Evolutionary conservation across 2,329 filamentous ascomycete species (phyloP).

Genomic region (Amesomyces nigricolor): DNA sequence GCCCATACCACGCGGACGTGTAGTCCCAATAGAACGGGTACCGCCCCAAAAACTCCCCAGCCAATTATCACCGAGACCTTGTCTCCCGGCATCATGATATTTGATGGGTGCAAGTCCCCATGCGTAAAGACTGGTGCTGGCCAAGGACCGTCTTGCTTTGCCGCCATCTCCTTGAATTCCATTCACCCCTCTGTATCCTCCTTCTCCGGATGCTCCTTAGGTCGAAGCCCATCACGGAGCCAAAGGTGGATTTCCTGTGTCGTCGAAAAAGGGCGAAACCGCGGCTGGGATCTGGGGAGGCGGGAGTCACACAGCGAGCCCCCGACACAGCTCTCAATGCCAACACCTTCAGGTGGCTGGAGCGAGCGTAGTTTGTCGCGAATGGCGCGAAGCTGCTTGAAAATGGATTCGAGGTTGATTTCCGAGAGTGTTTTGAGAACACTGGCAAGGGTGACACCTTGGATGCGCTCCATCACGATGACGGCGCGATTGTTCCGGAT

Average conservation of each 20-base stretch:
- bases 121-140: constrained; percentile 41
- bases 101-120: constrained; percentile 39
- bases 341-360: background rate
- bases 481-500: constrained; percentile 34
- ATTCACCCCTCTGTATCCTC: constrained; percentile 25
- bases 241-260: constrained; percentile 32
- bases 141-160: constrained; percentile 33
- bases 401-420: background rate
- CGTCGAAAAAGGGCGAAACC: constrained; percentile 31
- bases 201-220: constrained; percentile 19
- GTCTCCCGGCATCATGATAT: constrained; percentile 39
- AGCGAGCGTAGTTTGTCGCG: constrained; percentile 1
- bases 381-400: background rate
- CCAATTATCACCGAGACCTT: constrained; percentile 40
- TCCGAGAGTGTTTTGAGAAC: constrained; percentile 12
- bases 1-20: constrained; percentile 25
- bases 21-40: constrained; percentile 35
- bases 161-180: constrained; percentile 32
- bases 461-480: constrained; percentile 41
- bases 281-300: background rate
- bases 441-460: constrained; percentile 21
- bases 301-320: constrained; percentile 4
- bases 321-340: constrained; percentile 2
- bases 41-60: constrained; percentile 33
- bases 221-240: constrained; percentile 21